Conservation (phyloP, 2,329 filamentous ascomycete species). For the Bipolaris zeicola region DNA sequence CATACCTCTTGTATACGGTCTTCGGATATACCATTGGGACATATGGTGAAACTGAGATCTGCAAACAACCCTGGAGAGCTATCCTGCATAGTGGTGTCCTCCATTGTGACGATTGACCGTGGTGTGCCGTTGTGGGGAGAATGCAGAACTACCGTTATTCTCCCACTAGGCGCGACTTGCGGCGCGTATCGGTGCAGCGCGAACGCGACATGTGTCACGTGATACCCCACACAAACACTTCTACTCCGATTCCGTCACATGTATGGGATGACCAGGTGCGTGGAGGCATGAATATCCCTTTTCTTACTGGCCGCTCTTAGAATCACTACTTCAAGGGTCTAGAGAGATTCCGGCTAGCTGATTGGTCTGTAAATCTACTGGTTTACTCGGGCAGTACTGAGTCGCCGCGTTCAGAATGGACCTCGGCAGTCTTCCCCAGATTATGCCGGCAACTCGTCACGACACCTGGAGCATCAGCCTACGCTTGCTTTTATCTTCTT, state of each 20-base stretch:
- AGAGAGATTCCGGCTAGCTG: background rate
- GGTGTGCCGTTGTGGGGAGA: conserved; percentile 5
- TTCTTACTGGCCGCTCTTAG: background rate
- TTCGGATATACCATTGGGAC: conserved; percentile 48
- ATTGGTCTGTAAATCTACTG: background rate
- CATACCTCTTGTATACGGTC: conserved; percentile 37
- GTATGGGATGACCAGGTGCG: background rate
- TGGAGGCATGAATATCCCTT: background rate
- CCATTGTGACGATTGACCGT: conserved; percentile 30
- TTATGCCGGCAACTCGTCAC: conserved; percentile 26
- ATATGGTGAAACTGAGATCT: conserved; percentile 50
- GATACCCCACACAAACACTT: conserved; percentile 17
- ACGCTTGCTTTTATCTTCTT: background rate
- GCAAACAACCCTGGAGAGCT: conserved; percentile 46
- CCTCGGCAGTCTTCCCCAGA: conserved; percentile 34
- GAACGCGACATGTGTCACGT: conserved; percentile 24
- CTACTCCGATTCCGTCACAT: conserved; percentile 1
- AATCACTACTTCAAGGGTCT: background rate
- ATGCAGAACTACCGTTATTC: conserved; percentile 9
- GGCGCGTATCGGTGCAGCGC: conserved; percentile 6
- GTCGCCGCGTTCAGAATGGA: conserved; percentile 11
- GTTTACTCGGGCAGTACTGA: background rate
- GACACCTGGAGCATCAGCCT: conserved; percentile 9
- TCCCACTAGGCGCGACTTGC: conserved; percentile 10
- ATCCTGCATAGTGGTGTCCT: conserved; percentile 41